phyloP scores from a whole-genome alignment of 1,139 yeast genomes.

The Suhomyces panamericanus region DNA sequence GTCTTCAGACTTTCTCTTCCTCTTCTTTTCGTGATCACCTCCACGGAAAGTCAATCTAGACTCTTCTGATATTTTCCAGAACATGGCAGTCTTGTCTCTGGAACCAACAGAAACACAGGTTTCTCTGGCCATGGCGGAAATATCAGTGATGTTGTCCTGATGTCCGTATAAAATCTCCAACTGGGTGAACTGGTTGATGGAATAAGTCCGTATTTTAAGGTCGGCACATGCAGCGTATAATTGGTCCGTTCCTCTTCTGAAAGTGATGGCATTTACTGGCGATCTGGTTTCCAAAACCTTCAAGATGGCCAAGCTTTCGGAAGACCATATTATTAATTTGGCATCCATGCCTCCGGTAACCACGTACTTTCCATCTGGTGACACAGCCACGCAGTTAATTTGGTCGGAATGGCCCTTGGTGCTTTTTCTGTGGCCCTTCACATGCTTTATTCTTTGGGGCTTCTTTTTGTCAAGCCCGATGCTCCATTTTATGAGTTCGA shows the following conservation, averaged over 20 bases:
- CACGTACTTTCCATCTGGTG: conserved; percentile 82
- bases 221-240: conserved; percentile 93
- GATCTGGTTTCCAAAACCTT: conserved; percentile 79
- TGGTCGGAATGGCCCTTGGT: conserved; percentile 73
- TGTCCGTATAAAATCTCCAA: conserved; percentile 92
- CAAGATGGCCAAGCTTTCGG: conserved; percentile 71
- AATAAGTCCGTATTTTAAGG: conserved; percentile 82
- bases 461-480: conserved; percentile 21
- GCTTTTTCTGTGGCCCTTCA: conserved; percentile 61
- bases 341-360: conserved; percentile 91
- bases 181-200: conserved; percentile 83
- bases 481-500: conserved; percentile 77
- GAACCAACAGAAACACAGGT: conserved; percentile 95
- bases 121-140: conserved; percentile 77
- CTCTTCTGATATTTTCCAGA: conserved; percentile 97
- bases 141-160: conserved; percentile 83
- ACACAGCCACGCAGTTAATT: conserved; percentile 75
- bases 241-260: conserved; percentile 81
- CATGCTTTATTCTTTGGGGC: conserved; percentile 65
- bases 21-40: conserved; percentile 61
- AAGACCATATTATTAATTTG: conserved; percentile 80
- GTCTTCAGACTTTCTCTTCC: conserved; percentile 34
- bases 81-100: conserved; percentile 90
- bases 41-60: conserved; percentile 91
- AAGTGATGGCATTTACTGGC: conserved; percentile 68